Base-by-base conservation (phyloP, 1,139 yeast genomes). In the Candida sp. region DNA sequence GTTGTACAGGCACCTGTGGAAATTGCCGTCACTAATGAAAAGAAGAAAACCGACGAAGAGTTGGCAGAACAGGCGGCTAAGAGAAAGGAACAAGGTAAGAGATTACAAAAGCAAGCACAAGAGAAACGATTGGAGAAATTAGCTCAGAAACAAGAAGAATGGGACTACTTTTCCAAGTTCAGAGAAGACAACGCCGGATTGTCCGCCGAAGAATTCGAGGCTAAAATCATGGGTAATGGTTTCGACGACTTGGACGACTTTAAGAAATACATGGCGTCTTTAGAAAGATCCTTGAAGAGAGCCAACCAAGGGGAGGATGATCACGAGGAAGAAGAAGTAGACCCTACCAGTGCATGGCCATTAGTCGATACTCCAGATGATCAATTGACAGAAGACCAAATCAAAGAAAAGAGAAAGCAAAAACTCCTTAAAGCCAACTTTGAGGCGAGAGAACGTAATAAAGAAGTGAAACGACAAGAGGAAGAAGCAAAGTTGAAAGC, bases 41-140 rank as follows among this genome's bases (percentile, higher is more conserved):
- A 84, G 50, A 90, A 87, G 63, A 90, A 93, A 63, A 75, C 93
- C 0, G 96, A 89, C 51, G 98, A 91, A 65, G 97, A 91, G 63
- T 66, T 92, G 35, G 86, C 85, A 25, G 71, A 80, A 39, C 93
- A 90, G 56, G 86, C 94, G 1, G 94, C 88, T 58, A 86, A 88
- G 63, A 81, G 97, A 54, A 81, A 84, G 60, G 98, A 93, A 65
- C 90, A 90, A 58, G 98, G 98, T 4, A 83, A 86, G 57, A 77
- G 97, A 58, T 76, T 96, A 54, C 98, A 94, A 69, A 96, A 91
- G 62, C 98, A 92, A 68, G 98, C 98, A 0, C 92, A 88, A 58
- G 87, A 86, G 60, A 88, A 87, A 59, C 76, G 99, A 52, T 69
- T 84, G 5, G 98, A 93, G 63, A 92, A 90, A 63, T 72, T 91